Evolutionary conservation across 345 rosid genomes (phyloP), one percentile per base, ranked within the genome.

Genomic region (Physaria fendleri): DNA sequence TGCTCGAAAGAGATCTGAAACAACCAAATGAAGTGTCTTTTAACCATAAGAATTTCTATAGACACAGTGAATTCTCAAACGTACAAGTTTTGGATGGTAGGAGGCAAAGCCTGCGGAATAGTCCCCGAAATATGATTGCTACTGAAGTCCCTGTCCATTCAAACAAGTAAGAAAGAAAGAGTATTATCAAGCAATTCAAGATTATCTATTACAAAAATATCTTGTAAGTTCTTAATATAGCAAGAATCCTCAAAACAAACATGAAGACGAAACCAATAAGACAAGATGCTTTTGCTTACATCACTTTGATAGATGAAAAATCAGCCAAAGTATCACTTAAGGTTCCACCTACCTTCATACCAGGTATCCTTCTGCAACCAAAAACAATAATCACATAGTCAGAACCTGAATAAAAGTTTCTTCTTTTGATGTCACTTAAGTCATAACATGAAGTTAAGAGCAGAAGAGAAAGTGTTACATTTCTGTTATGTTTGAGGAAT

Each of bases 91-190:
- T 72, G 67, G 70, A 93, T 60, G 38, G 94, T 79, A 41, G 52
- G 67, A 6, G 99, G 99, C 73, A 89, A 69, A 68, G 60, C 74
- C 42, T 72, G 75, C 4, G 97, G 99, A 62, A 93, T 74, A 42
- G 66, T 78, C 74, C 99, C 99, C 48, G 85, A 82, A 13, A 93
- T 85, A 57, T 75, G 87, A 71, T 93, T 93, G 77, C 78, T 69
- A 72, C 95, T 85, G 40, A 93, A 69, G 80, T 87, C 97, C 72
- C 99, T 93, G 90, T 59, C 61, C 66, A 68, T 41, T 12, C 34
- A 69, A 38, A 67, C 39, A 65, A 60, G 53, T 16, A 24, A 56
- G 64, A 24, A 45, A 22, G 29, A 12, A 44, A 29, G 33, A 5
- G 50, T 22, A 5, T 54, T 12, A 43, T 33, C 2, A 53, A 33